Percentiles rank a stretch among this genome's conserved stretches.
These are phyloP conservation scores for Echium plantagineum DNA, from an alignment of 257 asterid species.

Conservation along the genomic window DNA sequence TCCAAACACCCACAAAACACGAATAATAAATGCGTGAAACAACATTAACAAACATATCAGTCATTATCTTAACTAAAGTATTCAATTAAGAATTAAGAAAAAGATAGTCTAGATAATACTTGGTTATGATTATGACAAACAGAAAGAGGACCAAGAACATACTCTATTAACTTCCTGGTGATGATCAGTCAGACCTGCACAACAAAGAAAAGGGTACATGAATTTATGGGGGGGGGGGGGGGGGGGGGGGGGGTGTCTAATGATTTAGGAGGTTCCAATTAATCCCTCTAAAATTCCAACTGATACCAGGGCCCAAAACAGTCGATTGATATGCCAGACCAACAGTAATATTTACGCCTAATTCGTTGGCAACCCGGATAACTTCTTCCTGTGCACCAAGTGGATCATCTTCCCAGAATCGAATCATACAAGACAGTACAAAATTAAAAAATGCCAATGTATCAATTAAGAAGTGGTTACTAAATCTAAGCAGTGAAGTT, in stretches of 20 bases:
- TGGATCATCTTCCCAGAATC: slow-evolving; percentile 50
- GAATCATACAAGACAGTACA: slow-evolving; percentile 10
- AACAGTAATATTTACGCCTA: slow-evolving; percentile 53
- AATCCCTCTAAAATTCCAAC: slow-evolving; percentile 6
- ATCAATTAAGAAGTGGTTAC: neutral
- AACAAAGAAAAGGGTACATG: slow-evolving; percentile 10
- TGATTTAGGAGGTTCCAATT: neutral
- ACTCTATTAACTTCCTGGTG: slow-evolving; percentile 50
- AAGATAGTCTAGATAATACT: too few relatives aligned
- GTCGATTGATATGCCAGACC: slow-evolving; percentile 75
- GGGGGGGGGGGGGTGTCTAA: too few relatives aligned
- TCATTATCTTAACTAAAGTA: too few relatives aligned
- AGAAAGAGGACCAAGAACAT: slow-evolving; percentile 43
- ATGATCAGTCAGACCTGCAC: slow-evolving; percentile 51
- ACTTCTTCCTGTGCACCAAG: slow-evolving; percentile 78
- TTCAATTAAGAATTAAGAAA: too few relatives aligned
- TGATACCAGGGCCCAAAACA: slow-evolving; percentile 50
- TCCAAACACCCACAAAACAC: neutral
- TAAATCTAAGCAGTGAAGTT: neutral
- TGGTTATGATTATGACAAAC: neutral
- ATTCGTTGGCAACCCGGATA: slow-evolving; percentile 41
- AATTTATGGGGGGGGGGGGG: neutral
- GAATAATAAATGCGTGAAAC: too few relatives aligned
- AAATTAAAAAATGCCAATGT: neutral
- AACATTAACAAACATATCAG: too few relatives aligned